Base-by-base conservation (phyloP, 2,329 filamentous ascomycete species). In the Paraphoma sp. region DNA sequence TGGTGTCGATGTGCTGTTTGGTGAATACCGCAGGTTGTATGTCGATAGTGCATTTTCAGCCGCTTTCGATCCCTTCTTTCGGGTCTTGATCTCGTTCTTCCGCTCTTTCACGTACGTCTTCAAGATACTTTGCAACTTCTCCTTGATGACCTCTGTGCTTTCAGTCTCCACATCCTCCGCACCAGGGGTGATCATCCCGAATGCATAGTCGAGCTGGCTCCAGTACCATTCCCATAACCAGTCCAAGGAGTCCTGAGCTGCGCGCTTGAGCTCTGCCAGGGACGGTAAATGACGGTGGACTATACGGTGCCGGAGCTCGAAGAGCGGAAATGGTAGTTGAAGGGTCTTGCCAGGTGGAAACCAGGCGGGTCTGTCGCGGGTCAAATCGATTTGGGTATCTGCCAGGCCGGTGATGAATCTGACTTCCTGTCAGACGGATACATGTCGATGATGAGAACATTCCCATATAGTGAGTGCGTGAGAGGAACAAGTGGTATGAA, bases 141-240 rank as follows among this genome's bases (percentile, higher is more conserved):
- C 68, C 17, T 65, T 64, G 45, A 60, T 28, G 10, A 51, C 49
- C 3, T 50, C 51, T 40, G 52, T 40, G 14, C 51, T 51, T 23
- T 61, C 52, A 7, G n/a, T 38, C 40, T 56, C 54, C 6, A 49
- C 50, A 40, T 23, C 23, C 8, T 18, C 29, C 6, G 17, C 31
- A 6, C 28, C 29, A 9, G 46, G 11, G 10, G 29, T 28, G 28
- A 53, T 9, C 2, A 51, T 48, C 1, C 55, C 47, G 48, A 76
- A 69, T 4, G 65, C 67, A n/a, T 62, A 18, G 52, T 82, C 80
- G 17, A 87, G 71, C 38, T 79, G 77, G 11, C 70, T 78, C 93
- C 93, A 98, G 80, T 96, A 97, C 75, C 91, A 91, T 51, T 88
- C 84, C 91, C 92, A 97, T 49, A 97, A 87, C 93, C 93, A 97